phyloP scores from a whole-genome alignment of 2,329 filamentous ascomycete species.

The Neofusicoccum ribis region DNA sequence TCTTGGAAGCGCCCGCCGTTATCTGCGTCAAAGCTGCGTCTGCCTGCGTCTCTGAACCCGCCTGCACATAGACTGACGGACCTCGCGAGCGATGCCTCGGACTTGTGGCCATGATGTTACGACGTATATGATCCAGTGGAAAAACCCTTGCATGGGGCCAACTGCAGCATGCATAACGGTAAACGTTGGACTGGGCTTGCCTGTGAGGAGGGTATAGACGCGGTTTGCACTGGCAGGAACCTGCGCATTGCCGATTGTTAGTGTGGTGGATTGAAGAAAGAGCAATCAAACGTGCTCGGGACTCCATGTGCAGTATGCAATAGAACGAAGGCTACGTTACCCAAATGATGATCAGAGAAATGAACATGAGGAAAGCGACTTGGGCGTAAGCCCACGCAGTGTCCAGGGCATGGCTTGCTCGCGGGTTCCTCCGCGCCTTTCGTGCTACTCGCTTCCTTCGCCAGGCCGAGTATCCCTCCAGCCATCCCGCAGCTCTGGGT shows the following conservation, averaged over 20 bases:
- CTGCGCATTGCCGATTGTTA: conserved; percentile 21
- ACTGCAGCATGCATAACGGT: conserved; percentile 73
- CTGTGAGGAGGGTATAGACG: conserved; percentile 68
- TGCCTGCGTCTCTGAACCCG: background rate
- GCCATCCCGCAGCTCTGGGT: too few species aligned
- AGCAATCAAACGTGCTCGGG: too few species aligned
- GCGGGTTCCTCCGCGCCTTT: background rate
- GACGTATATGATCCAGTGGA: conserved; percentile 80
- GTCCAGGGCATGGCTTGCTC: background rate
- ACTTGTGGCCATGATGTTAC: conserved; percentile 54
- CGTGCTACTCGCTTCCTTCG: background rate
- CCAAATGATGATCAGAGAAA: conserved; percentile 71
- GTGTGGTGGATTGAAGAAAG: too few species aligned
- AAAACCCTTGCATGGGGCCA: conserved; percentile 78
- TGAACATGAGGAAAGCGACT: conserved; percentile 70
- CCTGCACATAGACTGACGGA: background rate
- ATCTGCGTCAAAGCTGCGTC: background rate
- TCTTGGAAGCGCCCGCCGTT: too few species aligned
- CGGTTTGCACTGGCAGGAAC: conserved; percentile 75
- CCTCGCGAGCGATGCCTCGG: background rate
- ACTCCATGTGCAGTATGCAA: too few species aligned
- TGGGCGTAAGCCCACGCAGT: conserved; percentile 71
- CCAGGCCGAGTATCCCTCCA: too few species aligned
- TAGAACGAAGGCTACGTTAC: conserved; percentile 29
- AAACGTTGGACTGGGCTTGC: conserved; percentile 54